These are phyloP conservation scores for Lasiosphaeria miniovina DNA, from an alignment of 495 filamentous ascomycete genomes.

Conservation along the genomic window DNA sequence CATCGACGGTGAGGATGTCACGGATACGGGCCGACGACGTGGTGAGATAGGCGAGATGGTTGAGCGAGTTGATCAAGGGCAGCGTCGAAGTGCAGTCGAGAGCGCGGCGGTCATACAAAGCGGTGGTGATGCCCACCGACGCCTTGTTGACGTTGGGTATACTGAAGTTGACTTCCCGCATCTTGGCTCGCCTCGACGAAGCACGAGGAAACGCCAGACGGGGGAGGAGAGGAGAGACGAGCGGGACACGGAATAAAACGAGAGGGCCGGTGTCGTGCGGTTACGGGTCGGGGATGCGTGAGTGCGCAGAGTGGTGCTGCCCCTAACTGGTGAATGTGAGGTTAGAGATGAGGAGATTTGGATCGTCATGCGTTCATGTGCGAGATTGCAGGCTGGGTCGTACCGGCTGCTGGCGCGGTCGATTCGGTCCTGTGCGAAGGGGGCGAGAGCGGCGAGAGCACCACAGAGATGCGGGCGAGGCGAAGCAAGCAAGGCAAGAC, in stretches of 20 bases:
- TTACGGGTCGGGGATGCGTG: slow-evolving; percentile 5
- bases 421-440: slow-evolving; percentile 1
- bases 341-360: slow-evolving; percentile 26
- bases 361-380: slow-evolving; percentile 27
- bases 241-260: not conserved
- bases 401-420: slow-evolving; percentile 7
- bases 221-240: slow-evolving; percentile 17
- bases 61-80: slow-evolving; percentile 95
- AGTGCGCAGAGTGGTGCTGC: slow-evolving; percentile 1
- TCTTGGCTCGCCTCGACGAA: slow-evolving; percentile 47
- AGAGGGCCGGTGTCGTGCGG: slow-evolving; percentile 1
- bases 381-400: slow-evolving; percentile 3
- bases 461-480: not conserved
- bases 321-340: slow-evolving; percentile 15
- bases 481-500: not conserved
- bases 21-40: slow-evolving; percentile 97
- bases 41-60: slow-evolving; percentile 96
- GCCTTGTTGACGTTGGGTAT: slow-evolving; percentile 99
- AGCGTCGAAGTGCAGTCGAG: slow-evolving; percentile 97
- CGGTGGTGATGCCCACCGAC: slow-evolving; percentile 97
- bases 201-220: slow-evolving; percentile 33
- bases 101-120: slow-evolving; percentile 93
- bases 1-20: slow-evolving; percentile 97
- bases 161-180: slow-evolving; percentile 99
- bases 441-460: slow-evolving; percentile 4